Conservation (phyloP, 2,329 filamentous ascomycete species). For the Aspergillus latus region DNA sequence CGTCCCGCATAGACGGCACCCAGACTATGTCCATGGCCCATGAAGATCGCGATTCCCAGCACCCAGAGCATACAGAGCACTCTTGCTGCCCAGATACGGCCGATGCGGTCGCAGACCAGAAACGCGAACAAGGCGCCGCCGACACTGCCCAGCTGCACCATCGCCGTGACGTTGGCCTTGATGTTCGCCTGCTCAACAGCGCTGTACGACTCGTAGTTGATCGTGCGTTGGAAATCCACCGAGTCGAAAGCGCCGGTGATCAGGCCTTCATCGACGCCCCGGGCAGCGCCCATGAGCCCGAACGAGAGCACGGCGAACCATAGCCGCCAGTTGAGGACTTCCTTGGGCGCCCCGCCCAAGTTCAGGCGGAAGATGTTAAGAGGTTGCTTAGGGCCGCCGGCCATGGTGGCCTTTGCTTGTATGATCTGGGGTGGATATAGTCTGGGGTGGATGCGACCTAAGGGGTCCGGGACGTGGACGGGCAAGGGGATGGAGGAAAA, state of each 20-base stretch:
- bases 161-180: slow-evolving; percentile 73
- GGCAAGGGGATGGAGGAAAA: too few relatives aligned
- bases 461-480: too few relatives aligned
- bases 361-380: too few relatives aligned
- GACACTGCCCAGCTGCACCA: slow-evolving; percentile 79
- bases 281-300: slow-evolving; percentile 65
- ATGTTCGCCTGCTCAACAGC: slow-evolving; percentile 61
- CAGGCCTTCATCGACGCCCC: slow-evolving; percentile 75
- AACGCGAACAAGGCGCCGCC: slow-evolving; percentile 64
- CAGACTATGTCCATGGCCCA: slow-evolving; percentile 25
- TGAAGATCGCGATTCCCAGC: slow-evolving; percentile 46
- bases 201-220: slow-evolving; percentile 57
- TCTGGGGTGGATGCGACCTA: too few relatives aligned
- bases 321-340: too few relatives aligned
- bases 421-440: too few relatives aligned
- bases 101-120: slow-evolving; percentile 50
- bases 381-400: too few relatives aligned
- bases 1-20: neutral
- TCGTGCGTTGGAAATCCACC: slow-evolving; percentile 65
- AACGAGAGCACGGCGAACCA: too few relatives aligned
- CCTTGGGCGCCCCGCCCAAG: too few relatives aligned
- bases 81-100: slow-evolving; percentile 41
- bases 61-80: slow-evolving; percentile 46
- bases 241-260: slow-evolving; percentile 62
- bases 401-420: too few relatives aligned